A percentile compares a stretch with the other conserved stretches of the same genome.
These are phyloP conservation scores for Tetrapisispora nanseiensis DNA, from an alignment of 805 yeast genomes.

Conservation along the genomic window DNA sequence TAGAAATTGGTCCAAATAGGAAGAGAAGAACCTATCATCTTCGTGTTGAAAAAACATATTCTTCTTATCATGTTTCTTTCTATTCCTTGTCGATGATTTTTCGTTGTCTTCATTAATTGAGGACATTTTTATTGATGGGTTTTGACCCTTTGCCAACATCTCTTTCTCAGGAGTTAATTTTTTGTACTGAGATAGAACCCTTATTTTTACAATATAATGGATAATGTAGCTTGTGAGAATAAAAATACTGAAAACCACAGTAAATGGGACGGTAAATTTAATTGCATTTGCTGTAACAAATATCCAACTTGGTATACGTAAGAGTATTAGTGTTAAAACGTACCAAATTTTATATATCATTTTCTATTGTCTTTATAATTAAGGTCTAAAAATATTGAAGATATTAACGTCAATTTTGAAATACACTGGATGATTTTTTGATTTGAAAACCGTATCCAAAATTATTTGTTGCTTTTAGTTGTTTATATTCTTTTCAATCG, in stretches of 20 bases:
- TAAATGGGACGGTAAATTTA: conserved; percentile 15
- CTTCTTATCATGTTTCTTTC: conserved; percentile 1
- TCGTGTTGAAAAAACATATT: conserved; percentile 4
- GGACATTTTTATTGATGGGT: not conserved
- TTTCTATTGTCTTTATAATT: not conserved
- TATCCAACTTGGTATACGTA: conserved; percentile 12
- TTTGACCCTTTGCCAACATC: not conserved
- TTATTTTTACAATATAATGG: conserved; percentile 15
- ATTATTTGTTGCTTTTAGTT: too few species aligned
- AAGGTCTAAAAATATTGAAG: too few species aligned
- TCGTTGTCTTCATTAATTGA: not conserved
- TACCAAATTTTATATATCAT: conserved; percentile 5
- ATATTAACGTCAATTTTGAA: not conserved
- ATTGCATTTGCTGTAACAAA: conserved; percentile 11
- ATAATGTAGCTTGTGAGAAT: conserved; percentile 10
- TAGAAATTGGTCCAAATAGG: conserved; percentile 80
- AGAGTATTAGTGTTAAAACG: conserved; percentile 7
- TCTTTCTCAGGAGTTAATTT: conserved; percentile 13
- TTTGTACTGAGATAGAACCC: conserved; percentile 22
- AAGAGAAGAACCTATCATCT: conserved; percentile 31
- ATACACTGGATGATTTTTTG: too few species aligned
- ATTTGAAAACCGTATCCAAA: too few species aligned
- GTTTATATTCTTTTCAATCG: too few species aligned
- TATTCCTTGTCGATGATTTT: not conserved
- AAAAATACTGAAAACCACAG: conserved; percentile 8